These are phyloP conservation scores for Pleurotus citrinopileatus DNA, from an alignment of 768 basidiomycete species.

Conservation along the genomic window DNA sequence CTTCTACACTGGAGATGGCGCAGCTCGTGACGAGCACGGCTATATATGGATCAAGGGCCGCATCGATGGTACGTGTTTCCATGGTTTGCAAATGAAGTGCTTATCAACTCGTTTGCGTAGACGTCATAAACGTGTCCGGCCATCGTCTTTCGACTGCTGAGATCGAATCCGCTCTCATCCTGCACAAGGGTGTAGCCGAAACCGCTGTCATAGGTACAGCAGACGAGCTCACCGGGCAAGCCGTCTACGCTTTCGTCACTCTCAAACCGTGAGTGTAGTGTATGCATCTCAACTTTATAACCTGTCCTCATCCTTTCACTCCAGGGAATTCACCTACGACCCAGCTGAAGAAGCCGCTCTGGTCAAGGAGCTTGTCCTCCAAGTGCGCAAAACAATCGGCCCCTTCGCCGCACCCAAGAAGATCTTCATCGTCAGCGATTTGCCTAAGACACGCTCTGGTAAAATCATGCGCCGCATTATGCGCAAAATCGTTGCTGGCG, in stretches of 20 bases:
- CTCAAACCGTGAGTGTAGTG: slow-evolving; percentile 75
- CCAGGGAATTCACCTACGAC: slow-evolving; percentile 79
- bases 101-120: slow-evolving; percentile 31
- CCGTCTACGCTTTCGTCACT: slow-evolving; percentile 92
- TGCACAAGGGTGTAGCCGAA: slow-evolving; percentile 94
- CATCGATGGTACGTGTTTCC: slow-evolving; percentile 66
- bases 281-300: background rate
- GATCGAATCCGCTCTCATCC: slow-evolving; percentile 94
- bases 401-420: slow-evolving; percentile 98
- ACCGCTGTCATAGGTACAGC: slow-evolving; percentile 88
- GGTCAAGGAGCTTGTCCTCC: slow-evolving; percentile 85
- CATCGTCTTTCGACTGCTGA: slow-evolving; percentile 97
- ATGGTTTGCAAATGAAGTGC: slow-evolving; percentile 5
- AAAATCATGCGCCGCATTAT: slow-evolving; percentile 98
- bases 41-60: slow-evolving; percentile 99
- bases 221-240: slow-evolving; percentile 90
- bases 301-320: background rate
- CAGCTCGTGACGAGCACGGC: slow-evolving; percentile 89
- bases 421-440: slow-evolving; percentile 75
- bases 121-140: slow-evolving; percentile 98
- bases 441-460: slow-evolving; percentile 94
- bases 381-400: slow-evolving; percentile 96
- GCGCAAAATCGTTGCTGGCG: slow-evolving; percentile 93
- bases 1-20: slow-evolving; percentile 98
- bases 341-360: slow-evolving; percentile 65